phyloP scores from a whole-genome alignment of 2,329 filamentous ascomycete species.

The Atkinsonella texensis region DNA sequence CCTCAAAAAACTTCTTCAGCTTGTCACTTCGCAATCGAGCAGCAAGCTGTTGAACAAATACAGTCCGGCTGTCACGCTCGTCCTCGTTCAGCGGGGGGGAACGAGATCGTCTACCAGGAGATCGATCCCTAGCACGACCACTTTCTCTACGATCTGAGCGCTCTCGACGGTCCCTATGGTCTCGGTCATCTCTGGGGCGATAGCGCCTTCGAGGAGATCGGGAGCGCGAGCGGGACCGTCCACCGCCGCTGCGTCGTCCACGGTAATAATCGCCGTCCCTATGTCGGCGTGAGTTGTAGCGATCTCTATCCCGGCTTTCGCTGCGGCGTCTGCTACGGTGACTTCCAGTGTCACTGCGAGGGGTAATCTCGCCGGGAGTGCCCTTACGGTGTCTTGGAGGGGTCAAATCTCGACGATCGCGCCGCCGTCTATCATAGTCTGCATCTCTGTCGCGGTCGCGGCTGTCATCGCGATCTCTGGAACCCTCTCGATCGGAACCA shows the following conservation, averaged over 20 bases:
- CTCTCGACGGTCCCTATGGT: conserved; percentile 37
- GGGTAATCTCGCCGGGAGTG: conserved; percentile 50
- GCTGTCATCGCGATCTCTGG: conserved; percentile 44
- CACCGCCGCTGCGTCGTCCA: conserved; percentile 29
- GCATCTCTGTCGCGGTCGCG: conserved; percentile 45
- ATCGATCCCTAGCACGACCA: conserved; percentile 42
- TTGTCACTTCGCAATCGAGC: conserved; percentile 86
- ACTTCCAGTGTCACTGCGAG: conserved; percentile 65
- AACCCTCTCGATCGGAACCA: conserved; percentile 42
- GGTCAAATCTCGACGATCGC: conserved; percentile 46
- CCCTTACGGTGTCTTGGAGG: conserved; percentile 30
- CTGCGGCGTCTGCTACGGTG: conserved; percentile 73
- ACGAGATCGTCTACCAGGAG: conserved; percentile 29
- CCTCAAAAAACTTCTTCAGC: conserved; percentile 89
- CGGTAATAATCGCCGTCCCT: conserved; percentile 63
- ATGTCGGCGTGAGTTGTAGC: conserved; percentile 60
- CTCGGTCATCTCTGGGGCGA: conserved; percentile 41
- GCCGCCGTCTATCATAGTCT: conserved; percentile 37
- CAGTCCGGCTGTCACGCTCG: conserved; percentile 89
- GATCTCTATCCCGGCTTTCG: conserved; percentile 64
- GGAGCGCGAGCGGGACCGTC: conserved; percentile 54
- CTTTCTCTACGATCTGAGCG: conserved; percentile 33
- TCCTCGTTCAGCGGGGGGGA: conserved; percentile 79
- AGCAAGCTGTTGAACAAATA: conserved; percentile 97
- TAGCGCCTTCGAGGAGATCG: conserved; percentile 56